phyloP scores from a whole-genome alignment of 257 asterid genomes.

The Solanum lignicaule region DNA sequence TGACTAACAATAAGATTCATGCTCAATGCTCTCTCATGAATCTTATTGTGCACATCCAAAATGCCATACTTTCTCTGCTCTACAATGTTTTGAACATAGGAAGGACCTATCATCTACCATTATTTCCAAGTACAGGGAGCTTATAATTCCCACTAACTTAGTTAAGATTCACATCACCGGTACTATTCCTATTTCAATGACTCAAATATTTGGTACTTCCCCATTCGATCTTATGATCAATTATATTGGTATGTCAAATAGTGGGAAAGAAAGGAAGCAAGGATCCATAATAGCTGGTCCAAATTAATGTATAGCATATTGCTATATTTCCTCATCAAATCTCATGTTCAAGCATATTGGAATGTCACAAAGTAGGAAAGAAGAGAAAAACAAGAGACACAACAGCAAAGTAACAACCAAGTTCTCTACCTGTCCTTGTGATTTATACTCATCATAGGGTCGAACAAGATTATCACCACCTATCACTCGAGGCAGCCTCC shows the following conservation, averaged over 20 bases:
- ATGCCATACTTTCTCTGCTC: background rate
- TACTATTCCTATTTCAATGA: background rate
- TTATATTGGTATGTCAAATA: background rate
- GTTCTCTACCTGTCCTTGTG: conserved; percentile 83
- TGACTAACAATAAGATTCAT: background rate
- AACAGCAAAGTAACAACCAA: background rate
- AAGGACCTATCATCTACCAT: background rate
- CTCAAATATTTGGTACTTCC: background rate
- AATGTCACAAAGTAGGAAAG: background rate
- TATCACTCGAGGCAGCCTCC: conserved; percentile 90
- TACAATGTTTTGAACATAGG: background rate
- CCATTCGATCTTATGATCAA: background rate
- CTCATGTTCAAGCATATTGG: background rate
- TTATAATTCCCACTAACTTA: background rate
- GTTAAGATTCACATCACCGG: background rate
- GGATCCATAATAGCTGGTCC: background rate
- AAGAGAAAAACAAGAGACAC: background rate
- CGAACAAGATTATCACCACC: conserved; percentile 89
- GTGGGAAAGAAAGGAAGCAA: background rate
- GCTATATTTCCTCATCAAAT: background rate
- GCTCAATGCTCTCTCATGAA: background rate
- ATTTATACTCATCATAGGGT: conserved; percentile 84
- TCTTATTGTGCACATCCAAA: background rate
- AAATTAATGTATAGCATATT: background rate
- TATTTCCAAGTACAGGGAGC: background rate